Evolutionary conservation across 371 early-diverging fungal species (phyloP).

Genomic region (Lichtheimia hyalospora): DNA sequence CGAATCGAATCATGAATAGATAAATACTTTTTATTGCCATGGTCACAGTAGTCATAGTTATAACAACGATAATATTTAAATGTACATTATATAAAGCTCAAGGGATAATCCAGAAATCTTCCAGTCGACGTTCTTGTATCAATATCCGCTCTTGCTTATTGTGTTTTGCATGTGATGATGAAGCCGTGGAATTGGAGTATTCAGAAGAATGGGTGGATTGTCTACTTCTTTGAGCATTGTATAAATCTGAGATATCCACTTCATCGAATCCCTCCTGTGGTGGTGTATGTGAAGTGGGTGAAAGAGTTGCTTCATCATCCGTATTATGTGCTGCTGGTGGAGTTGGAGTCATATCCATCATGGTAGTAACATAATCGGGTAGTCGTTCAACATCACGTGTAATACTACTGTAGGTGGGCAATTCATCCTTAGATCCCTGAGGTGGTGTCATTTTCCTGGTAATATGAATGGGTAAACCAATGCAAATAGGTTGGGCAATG

Average conservation of each 20-base stretch:
- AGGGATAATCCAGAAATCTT: conserved; percentile 10
- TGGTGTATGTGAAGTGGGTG: too few species aligned
- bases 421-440: conserved; percentile 8
- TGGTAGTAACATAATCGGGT: conserved; percentile 24
- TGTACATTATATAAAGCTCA: background rate
- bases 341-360: conserved; percentile 4
- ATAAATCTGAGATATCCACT: conserved; percentile 6
- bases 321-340: background rate
- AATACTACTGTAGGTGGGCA: conserved; percentile 26
- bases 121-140: conserved; percentile 8
- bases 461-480: conserved; percentile 30
- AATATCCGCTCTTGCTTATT: background rate
- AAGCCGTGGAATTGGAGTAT: too few species aligned
- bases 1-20: too few species aligned
- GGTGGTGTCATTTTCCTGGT: conserved; percentile 7
- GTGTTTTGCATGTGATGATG: background rate
- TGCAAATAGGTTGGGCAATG: conserved; percentile 20
- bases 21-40: too few species aligned
- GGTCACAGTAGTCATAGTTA: too few species aligned
- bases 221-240: background rate
- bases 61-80: background rate
- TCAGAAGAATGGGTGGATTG: background rate
- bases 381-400: conserved; percentile 26
- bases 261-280: background rate
- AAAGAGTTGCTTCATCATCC: background rate